Evolutionary conservation across 2,329 filamentous ascomycete species (phyloP).

Genomic region (Aspergillus udagawae): DNA sequence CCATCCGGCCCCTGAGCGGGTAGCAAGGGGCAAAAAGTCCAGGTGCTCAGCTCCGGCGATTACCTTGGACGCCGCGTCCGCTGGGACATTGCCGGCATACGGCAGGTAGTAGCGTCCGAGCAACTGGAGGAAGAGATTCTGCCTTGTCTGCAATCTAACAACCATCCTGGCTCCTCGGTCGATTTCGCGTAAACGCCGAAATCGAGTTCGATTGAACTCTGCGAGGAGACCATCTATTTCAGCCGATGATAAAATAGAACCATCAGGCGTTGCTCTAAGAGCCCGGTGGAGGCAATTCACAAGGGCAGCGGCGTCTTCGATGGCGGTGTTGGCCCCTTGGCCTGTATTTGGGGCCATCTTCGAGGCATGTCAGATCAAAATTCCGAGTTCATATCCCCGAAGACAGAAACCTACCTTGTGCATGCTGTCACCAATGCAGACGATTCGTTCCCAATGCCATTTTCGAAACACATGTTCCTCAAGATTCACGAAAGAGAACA

Average conservation of each 20-base stretch:
- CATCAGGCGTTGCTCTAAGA: neutral
- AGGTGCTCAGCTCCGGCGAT: slow-evolving; percentile 4
- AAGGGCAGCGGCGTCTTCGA: slow-evolving; percentile 35
- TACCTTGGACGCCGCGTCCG: slow-evolving; percentile 13
- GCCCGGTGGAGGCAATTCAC: slow-evolving; percentile 17
- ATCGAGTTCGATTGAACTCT: neutral
- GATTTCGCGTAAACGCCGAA: neutral
- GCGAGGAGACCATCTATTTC: neutral
- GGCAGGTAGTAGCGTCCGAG: neutral
- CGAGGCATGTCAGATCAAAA: neutral
- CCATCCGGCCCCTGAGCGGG: neutral
- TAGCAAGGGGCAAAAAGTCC: neutral
- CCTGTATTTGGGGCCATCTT: slow-evolving; percentile 31
- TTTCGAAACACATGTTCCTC: slow-evolving; percentile 18
- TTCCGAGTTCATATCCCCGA: neutral
- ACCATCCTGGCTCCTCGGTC: neutral
- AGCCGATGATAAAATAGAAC: neutral
- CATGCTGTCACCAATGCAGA: slow-evolving; percentile 21
- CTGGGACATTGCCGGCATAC: slow-evolving; percentile 5
- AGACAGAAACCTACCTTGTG: slow-evolving; percentile 15
- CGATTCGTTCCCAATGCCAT: slow-evolving; percentile 17
- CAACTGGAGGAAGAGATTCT: neutral
- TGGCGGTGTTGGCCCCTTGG: slow-evolving; percentile 38
- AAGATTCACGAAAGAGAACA: slow-evolving; percentile 9
- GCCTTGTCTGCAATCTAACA: neutral